Conservation (phyloP, 495 filamentous ascomycete species). For the Physcia stellaris region DNA sequence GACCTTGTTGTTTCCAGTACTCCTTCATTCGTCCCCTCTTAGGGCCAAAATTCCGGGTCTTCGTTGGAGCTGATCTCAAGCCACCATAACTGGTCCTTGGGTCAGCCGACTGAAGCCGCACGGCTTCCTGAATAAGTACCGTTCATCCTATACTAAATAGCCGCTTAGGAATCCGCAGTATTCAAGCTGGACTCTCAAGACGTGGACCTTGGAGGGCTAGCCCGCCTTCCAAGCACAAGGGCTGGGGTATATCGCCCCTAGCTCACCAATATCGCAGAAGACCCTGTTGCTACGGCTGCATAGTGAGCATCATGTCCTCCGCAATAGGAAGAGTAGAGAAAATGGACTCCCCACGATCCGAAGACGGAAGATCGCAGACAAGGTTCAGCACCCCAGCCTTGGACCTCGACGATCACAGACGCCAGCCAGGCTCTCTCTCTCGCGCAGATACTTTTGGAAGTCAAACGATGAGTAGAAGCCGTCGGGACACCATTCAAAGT, state of each 20-base stretch:
- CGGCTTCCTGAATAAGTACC: slow-evolving; percentile 1
- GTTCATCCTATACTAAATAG: neutral
- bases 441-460: slow-evolving; percentile 38
- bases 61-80: slow-evolving; percentile 90
- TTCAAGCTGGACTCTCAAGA: slow-evolving; percentile 6
- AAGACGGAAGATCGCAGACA: slow-evolving; percentile 42
- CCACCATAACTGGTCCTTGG: slow-evolving; percentile 77
- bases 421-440: slow-evolving; percentile 56
- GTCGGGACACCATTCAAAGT: slow-evolving; percentile 15
- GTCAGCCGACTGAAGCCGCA: slow-evolving; percentile 7
- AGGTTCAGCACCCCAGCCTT: slow-evolving; percentile 67
- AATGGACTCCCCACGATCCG: slow-evolving; percentile 46
- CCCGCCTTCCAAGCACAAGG: neutral
- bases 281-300: too few species aligned
- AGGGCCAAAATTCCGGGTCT: slow-evolving; percentile 80
- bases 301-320: slow-evolving; percentile 13
- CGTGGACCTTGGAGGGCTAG: neutral
- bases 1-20: slow-evolving; percentile 57
- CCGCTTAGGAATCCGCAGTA: neutral
- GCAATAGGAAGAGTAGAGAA: slow-evolving; percentile 3
- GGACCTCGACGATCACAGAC: slow-evolving; percentile 86
- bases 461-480: slow-evolving; percentile 23
- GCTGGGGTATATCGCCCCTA: too few species aligned
- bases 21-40: slow-evolving; percentile 86
- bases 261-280: too few species aligned